These are phyloP conservation scores for Panaeolus cyanescens DNA, from an alignment of 768 basidiomycete species.

Conservation along the genomic window DNA sequence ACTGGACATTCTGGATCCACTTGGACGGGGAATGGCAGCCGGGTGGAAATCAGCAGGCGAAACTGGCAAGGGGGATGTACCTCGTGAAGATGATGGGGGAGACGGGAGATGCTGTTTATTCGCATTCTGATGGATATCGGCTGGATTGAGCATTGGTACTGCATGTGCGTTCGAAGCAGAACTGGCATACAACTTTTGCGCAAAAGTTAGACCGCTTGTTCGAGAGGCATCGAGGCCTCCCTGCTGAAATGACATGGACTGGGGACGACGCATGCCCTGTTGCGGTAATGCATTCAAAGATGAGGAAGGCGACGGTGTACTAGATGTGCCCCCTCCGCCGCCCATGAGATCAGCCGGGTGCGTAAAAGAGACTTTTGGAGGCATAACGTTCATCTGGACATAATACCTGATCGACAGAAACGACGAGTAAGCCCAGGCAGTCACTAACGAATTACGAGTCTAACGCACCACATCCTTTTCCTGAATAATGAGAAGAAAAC, in stretches of 20 bases:
- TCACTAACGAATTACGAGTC: background rate
- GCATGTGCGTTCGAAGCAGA: conserved; percentile 25
- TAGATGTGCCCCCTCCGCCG: background rate
- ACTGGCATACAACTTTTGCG: conserved; percentile 47
- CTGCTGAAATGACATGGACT: background rate
- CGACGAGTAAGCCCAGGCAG: background rate
- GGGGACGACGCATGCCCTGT: background rate
- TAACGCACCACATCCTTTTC: conserved; percentile 22
- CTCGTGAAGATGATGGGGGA: conserved; percentile 10
- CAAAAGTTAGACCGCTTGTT: conserved; percentile 28
- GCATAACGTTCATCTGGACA: conserved; percentile 28
- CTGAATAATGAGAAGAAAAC: conserved; percentile 6
- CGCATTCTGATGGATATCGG: conserved; percentile 13
- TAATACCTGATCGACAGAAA: conserved; percentile 28
- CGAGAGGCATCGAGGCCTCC: conserved; percentile 1
- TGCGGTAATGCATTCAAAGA: background rate
- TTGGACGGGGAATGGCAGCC: background rate
- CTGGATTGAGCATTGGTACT: conserved; percentile 19
- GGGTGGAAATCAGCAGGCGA: conserved; percentile 7
- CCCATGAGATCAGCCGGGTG: conserved; percentile 29
- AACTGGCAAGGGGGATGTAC: conserved; percentile 10
- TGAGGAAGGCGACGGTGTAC: background rate
- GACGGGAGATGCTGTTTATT: background rate
- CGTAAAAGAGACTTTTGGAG: conserved; percentile 33
- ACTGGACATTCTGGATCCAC: conserved; percentile 6